Evolutionary conservation across 163 green algal genomes (phyloP).

Genomic region (Chloromonas sp.): DNA sequence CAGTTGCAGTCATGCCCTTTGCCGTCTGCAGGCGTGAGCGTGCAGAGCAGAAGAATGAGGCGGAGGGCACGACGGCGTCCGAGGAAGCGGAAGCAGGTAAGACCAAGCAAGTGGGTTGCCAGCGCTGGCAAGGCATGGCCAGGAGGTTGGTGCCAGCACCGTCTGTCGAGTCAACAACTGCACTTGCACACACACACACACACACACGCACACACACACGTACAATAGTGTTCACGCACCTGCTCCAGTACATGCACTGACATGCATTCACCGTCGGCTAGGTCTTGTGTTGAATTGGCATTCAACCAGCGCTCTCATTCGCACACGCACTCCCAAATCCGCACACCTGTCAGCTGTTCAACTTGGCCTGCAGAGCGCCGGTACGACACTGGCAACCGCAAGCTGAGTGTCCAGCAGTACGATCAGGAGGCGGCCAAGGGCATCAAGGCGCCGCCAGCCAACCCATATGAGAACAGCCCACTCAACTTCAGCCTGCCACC

Average conservation of each 20-base stretch:
- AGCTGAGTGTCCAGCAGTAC: not conserved
- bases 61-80: not conserved
- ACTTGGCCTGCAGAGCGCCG: not conserved
- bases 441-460: slow-evolving; percentile 2
- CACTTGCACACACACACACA: not conserved
- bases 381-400: not conserved
- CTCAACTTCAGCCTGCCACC: slow-evolving; percentile 5
- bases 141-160: not conserved
- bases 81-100: not conserved
- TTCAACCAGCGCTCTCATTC: too few relatives aligned
- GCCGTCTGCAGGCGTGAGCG: not conserved
- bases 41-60: not conserved
- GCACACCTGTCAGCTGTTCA: not conserved
- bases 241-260: not conserved
- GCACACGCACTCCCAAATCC: too few relatives aligned
- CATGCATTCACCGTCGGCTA: too few relatives aligned
- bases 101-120: too few relatives aligned
- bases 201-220: not conserved
- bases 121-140: not conserved
- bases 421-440: slow-evolving; percentile 1
- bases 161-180: not conserved
- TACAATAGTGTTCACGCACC: not conserved
- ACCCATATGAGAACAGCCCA: slow-evolving; percentile 1
- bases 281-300: not conserved
- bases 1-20: not conserved